Conservation (phyloP, 2,329 filamentous ascomycete genomes). For the Leptosphaerulina australis region DNA sequence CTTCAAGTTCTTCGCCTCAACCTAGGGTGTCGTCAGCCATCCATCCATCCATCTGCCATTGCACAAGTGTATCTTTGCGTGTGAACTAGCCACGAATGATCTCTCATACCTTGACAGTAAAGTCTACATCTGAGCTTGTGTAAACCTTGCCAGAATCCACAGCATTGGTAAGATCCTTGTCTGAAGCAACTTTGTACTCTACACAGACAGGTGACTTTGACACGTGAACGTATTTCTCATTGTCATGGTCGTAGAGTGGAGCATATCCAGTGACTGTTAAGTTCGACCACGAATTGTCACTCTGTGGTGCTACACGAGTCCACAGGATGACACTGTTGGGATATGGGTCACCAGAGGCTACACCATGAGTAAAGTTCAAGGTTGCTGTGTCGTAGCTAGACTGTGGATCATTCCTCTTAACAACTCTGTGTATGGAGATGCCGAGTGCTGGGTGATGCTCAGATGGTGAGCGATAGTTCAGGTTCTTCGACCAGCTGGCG, state of each 20-base stretch:
- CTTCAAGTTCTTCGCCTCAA: slow-evolving; percentile 67
- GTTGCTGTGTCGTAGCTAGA: slow-evolving; percentile 27
- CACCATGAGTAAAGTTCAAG: slow-evolving; percentile 54
- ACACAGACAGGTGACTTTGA: slow-evolving; percentile 70
- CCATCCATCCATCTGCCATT: too few species aligned
- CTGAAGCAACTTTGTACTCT: slow-evolving; percentile 65
- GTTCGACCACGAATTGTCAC: slow-evolving; percentile 51
- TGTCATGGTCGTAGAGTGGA: slow-evolving; percentile 60
- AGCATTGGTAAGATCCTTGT: slow-evolving; percentile 54
- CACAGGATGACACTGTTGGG: slow-evolving; percentile 48
- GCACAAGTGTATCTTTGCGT: background rate
- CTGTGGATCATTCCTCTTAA: slow-evolving; percentile 55
- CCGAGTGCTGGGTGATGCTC: slow-evolving; percentile 67
- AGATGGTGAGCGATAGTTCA: slow-evolving; percentile 73
- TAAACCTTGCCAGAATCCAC: slow-evolving; percentile 66
- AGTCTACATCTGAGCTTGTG: slow-evolving; percentile 76
- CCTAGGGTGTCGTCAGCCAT: slow-evolving; percentile 47
- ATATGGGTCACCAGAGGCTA: slow-evolving; percentile 55
- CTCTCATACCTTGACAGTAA: slow-evolving; percentile 70
- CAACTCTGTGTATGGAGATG: slow-evolving; percentile 67
- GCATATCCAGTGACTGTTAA: slow-evolving; percentile 62
- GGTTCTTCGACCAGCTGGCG: slow-evolving; percentile 54
- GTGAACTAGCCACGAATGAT: too few species aligned
- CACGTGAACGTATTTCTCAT: slow-evolving; percentile 58
- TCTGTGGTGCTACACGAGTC: slow-evolving; percentile 47